phyloP scores from a whole-genome alignment of 345 rosid genomes.

The Aegle marmelos region DNA sequence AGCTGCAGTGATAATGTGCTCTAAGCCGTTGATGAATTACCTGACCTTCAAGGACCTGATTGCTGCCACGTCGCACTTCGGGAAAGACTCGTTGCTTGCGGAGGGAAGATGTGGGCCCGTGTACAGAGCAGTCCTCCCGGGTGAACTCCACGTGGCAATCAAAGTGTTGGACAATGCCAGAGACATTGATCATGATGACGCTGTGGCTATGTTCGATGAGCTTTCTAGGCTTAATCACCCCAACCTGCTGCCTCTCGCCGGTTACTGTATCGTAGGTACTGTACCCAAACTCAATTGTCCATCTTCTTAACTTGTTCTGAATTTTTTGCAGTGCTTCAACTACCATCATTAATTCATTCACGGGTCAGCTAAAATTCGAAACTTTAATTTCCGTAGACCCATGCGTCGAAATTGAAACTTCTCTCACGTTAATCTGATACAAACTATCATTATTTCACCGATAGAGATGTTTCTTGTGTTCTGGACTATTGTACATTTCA shows the following conservation, averaged over 20 bases:
- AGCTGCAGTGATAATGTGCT: constrained; percentile 75
- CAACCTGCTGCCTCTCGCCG: constrained; percentile 73
- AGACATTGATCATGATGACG: constrained; percentile 46
- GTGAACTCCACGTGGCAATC: constrained; percentile 90
- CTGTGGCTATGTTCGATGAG: constrained; percentile 56
- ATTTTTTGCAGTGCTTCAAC: constrained; percentile 12
- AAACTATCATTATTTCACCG: constrained; percentile 16
- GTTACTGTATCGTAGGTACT: constrained; percentile 94
- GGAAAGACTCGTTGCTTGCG: constrained; percentile 70
- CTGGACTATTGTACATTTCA: background rate
- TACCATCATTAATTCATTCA: constrained; percentile 30
- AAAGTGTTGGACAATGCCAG: constrained; percentile 77
- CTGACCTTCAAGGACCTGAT: constrained; percentile 90
- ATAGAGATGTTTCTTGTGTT: constrained; percentile 13
- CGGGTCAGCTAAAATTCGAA: constrained; percentile 27
- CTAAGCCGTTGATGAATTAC: constrained; percentile 77
- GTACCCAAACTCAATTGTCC: background rate
- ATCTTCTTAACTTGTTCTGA: background rate
- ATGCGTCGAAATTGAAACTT: background rate
- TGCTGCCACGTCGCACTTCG: constrained; percentile 92
- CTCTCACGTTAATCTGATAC: constrained; percentile 14
- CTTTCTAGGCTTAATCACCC: constrained; percentile 80
- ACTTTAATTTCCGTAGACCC: background rate
- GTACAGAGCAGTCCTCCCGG: constrained; percentile 78
- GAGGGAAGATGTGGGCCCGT: constrained; percentile 85